phyloP scores from a whole-genome alignment of 352 stramenopile genomes.

The Globisporangium okanoganense region DNA sequence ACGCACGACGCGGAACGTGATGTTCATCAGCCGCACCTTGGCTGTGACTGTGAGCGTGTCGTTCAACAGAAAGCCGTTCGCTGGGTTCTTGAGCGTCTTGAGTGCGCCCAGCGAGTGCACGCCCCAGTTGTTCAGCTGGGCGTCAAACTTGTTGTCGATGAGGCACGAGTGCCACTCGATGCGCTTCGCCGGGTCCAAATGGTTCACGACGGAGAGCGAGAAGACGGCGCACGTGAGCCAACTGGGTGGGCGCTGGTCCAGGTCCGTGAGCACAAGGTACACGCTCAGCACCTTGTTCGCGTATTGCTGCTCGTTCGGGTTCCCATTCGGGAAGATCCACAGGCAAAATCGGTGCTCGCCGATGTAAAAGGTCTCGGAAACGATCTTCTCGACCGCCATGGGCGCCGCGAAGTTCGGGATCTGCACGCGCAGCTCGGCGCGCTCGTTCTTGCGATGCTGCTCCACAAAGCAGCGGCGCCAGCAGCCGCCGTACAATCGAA shows the following conservation, averaged over 20 bases:
- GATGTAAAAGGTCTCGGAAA: constrained; percentile 72
- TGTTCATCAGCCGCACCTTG: constrained; percentile 72
- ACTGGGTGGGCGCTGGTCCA: constrained; percentile 40
- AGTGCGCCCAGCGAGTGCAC: constrained; percentile 73
- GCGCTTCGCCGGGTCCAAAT: constrained; percentile 29
- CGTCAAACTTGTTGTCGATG: constrained; percentile 80
- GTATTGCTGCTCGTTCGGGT: constrained; percentile 75
- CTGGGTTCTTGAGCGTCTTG: constrained; percentile 43
- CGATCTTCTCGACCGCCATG: constrained; percentile 54
- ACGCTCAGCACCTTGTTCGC: constrained; percentile 61
- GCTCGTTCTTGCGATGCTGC: constrained; percentile 38
- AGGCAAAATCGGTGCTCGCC: constrained; percentile 72
- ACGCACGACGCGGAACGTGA: constrained; percentile 73
- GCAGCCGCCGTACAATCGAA: constrained; percentile 67
- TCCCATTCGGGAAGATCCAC: constrained; percentile 79
- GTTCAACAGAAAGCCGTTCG: constrained; percentile 44
- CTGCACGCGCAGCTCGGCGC: constrained; percentile 47
- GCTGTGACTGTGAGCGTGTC: constrained; percentile 58
- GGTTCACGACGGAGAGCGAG: constrained; percentile 62
- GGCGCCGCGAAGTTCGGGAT: constrained; percentile 48
- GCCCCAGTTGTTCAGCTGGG: constrained; percentile 73
- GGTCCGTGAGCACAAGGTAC: constrained; percentile 77
- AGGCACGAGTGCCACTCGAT: constrained; percentile 83
- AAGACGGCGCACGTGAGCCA: constrained; percentile 83
- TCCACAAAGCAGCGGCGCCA: constrained; percentile 72